Base-by-base conservation (phyloP, 2,329 filamentous ascomycete genomes). In the Apiospora aurea region DNA sequence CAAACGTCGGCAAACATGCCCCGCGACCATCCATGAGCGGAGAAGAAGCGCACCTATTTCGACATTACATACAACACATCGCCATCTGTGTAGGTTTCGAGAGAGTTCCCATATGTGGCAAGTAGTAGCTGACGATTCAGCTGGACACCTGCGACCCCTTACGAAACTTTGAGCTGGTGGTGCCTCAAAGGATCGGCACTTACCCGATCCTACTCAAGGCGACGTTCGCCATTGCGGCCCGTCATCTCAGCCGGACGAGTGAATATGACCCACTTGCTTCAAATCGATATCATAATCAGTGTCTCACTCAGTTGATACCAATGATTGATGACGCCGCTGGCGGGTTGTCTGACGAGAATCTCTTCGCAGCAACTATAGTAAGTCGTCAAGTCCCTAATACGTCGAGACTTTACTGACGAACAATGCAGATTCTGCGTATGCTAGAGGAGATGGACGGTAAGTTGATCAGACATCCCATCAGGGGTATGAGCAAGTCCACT, bases 171-270 rank as follows among this genome's bases (percentile, higher is more conserved):
- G 85, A 87, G 71, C 81, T 84, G 0, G 80, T 87, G 7, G 88
- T 90, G 0, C 89, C 89, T 0, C 83, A 86, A 70, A 82, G 86
- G 26, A 87, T 89, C 4, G 83, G 83, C 16, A 83, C 80, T 1
- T 88, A 84, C 70, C 85, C 85, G 0, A 85, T 87, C 2, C 81
- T 91, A 4, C 81, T 89, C 16, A 88, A 89, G 71, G 88, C 88
- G 29, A 88, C 90, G 38, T 84, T 89, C 57, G 88, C 88, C 1
- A 81, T 90, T 4, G 85, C 88, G 0, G 86, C 88, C 2, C 82
- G 87, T 49, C 88, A 90, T 75, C 78, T 90, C 49, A 87, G 85
- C 67, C 82, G 87, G 44, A 84, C 84, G 16, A 82, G 81, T 38
- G 77, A 81, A 29, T 88, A 86, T 74, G 85, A 89, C 74, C 81